phyloP scores from a whole-genome alignment of 148 eudicot genomes.

The Camellia sinensis region DNA sequence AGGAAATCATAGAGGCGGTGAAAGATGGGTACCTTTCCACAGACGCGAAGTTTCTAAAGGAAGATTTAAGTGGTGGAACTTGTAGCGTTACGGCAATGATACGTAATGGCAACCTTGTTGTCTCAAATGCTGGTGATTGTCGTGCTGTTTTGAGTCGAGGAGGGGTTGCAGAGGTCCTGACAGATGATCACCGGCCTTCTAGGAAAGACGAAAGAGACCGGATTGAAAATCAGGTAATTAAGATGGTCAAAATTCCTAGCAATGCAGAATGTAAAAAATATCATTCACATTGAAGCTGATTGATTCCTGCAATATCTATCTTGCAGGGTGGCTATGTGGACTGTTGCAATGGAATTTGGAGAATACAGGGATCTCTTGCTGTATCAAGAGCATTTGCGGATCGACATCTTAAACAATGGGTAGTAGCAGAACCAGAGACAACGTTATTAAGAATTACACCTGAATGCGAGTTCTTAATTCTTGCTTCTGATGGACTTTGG shows the following conservation, averaged over 20 bases:
- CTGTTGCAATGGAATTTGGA: conserved; percentile 50
- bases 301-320: background rate
- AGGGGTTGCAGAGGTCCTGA: conserved; percentile 59
- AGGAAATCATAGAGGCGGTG: conserved; percentile 33
- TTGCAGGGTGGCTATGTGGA: conserved; percentile 66
- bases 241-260: no score
- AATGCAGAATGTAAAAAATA: background rate
- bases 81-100: conserved; percentile 59
- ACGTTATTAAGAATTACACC: conserved; percentile 29
- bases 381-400: conserved; percentile 67
- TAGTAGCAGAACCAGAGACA: conserved; percentile 61
- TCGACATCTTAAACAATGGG: conserved; percentile 54
- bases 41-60: conserved; percentile 41
- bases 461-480: conserved; percentile 51
- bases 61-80: conserved; percentile 46
- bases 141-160: conserved; percentile 63
- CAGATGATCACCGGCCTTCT: conserved; percentile 55
- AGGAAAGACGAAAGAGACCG: conserved; percentile 45
- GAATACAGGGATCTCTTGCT: conserved; percentile 67
- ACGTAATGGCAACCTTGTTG: conserved; percentile 36
- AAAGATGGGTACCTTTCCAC: conserved; percentile 49
- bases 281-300: conserved; percentile 7
- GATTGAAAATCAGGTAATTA: conserved; percentile 41
- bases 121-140: conserved; percentile 71
- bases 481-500: conserved; percentile 78